Conservation (phyloP, 805 yeast species). For the Myxozyma kluyveri region DNA sequence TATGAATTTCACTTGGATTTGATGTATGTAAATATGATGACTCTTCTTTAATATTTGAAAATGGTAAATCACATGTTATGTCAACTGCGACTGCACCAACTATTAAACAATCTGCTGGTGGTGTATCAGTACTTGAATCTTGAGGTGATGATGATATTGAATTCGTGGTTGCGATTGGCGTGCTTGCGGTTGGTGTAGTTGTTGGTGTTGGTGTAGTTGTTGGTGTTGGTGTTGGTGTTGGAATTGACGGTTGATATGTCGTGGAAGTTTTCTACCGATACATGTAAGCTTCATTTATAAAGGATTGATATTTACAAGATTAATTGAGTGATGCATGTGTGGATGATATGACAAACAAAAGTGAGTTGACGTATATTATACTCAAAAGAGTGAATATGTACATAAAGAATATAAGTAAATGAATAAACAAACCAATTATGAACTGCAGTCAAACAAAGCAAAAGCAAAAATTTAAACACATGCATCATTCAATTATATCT, state of each 20-base stretch:
- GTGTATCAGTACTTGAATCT: not conserved
- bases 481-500: no score
- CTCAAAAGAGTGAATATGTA: no score
- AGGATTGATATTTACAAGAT: no score
- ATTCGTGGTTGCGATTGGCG: not conserved
- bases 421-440: no score
- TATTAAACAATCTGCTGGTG: slow-evolving; percentile 37
- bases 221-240: not conserved
- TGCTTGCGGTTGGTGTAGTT: not conserved
- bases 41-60: slow-evolving; percentile 31
- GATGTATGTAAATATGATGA: slow-evolving; percentile 50
- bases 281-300: no score
- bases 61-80: slow-evolving; percentile 47
- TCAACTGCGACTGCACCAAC: slow-evolving; percentile 80
- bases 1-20: slow-evolving; percentile 60
- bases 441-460: no score
- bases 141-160: not conserved
- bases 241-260: no score
- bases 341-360: no score
- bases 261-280: no score
- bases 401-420: no score
- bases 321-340: no score
- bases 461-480: not conserved
- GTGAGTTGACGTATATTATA: no score
- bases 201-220: slow-evolving; percentile 4